Evolutionary conservation across 768 basidiomycete species (phyloP), one percentile per base, ranked within the genome.

Genomic region (Mycena capillaripes): DNA sequence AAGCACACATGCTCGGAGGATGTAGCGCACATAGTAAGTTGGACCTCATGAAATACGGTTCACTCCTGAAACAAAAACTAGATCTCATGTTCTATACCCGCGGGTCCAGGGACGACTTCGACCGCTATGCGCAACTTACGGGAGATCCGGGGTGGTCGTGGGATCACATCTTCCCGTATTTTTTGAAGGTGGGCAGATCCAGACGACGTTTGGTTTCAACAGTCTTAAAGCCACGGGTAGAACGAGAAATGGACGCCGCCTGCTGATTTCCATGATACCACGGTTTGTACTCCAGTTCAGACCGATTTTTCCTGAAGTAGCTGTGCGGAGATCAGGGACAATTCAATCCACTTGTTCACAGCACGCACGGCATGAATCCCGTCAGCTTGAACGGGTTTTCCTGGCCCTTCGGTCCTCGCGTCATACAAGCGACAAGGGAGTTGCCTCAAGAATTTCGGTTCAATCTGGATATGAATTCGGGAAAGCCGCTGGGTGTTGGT

Each of bases 81-180:
- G 56, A 57, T 23, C 56, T 57, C n/a, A 57, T 57, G 56, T 34
- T 57, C 56, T 57, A 57, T 9, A 57, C 56, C 10, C 56, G 56
- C 34, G 56, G 56, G 34, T 16, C 56, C 32, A 57, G 16, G n/a
- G 56, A 57, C 56, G 56, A 57, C 34, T 57, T 57, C 17, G 56
- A 57, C 34, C 56, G 56, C 56, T 57, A 57, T 57, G 56, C 56
- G 11, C n/a, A 57, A 34, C 5, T 57, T 10, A 57, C 56, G n/a
- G 56, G 56, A 8, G 56, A 57, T 36, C 21, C 56, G 1, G 56
- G 56, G 6, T 57, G 56, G 56, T 57, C 56, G 3, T 57, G 56
- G 56, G 12, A 57, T 34, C 56, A 27, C 34, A 57, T 57, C 21
- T 57, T 57, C 29, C 34, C 56, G n/a, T 57, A 57, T 57, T 57